A percentile compares a stretch with the other conserved stretches of the same genome.
These are phyloP conservation scores for Posidonia australis DNA, from an alignment of 106 monocot genomes.

Conservation along the genomic window DNA sequence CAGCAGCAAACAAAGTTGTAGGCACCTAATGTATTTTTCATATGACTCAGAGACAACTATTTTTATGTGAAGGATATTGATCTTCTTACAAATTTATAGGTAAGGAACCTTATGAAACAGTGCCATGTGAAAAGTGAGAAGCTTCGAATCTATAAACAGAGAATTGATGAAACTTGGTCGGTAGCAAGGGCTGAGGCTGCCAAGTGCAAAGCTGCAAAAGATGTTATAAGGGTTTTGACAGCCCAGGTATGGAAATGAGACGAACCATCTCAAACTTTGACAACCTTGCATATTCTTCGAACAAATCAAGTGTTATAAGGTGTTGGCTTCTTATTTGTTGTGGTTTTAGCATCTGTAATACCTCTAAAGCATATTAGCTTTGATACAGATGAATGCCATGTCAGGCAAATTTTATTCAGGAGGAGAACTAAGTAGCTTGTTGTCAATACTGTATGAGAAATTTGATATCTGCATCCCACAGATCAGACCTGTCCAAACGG, in stretches of 20 bases:
- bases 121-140: conserved; percentile 45
- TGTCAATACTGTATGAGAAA: conserved; percentile 11
- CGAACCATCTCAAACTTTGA: too few relatives aligned
- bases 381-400: conserved; percentile 48
- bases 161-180: conserved; percentile 66
- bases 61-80: not conserved
- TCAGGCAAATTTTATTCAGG: conserved; percentile 28
- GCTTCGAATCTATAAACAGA: conserved; percentile 45
- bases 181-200: conserved; percentile 70
- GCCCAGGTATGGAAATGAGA: conserved; percentile 40
- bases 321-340: not conserved
- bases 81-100: not conserved
- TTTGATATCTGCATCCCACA: conserved; percentile 1
- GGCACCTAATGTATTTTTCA: not conserved
- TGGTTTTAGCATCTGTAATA: not conserved
- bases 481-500: conserved; percentile 8
- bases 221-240: conserved; percentile 55
- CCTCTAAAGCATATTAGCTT: not conserved
- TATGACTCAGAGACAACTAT: not conserved
- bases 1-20: not conserved
- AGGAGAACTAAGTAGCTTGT: conserved; percentile 15
- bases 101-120: conserved; percentile 26
- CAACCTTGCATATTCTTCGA: not conserved
- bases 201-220: conserved; percentile 79
- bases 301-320: not conserved